A percentile compares a stretch with the other conserved stretches of the same genome.
Evolutionary conservation across 345 rosid genomes (phyloP).

Genomic region (Syzygium aromaticum): DNA sequence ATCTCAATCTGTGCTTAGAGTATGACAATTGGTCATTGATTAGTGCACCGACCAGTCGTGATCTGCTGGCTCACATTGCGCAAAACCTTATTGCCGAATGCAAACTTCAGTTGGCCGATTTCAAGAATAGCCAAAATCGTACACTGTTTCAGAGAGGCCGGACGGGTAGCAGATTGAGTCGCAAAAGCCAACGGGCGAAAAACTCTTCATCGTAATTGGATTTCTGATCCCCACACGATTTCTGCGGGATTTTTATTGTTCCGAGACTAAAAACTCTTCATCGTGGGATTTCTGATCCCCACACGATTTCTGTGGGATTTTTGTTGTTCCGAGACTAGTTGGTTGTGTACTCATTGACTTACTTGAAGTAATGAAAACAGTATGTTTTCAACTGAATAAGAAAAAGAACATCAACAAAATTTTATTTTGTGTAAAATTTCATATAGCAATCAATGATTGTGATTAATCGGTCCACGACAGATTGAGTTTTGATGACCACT

Average conservation of each 20-base stretch:
- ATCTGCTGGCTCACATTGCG: background rate
- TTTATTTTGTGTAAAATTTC: background rate
- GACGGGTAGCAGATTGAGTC: background rate
- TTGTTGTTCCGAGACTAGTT: no score
- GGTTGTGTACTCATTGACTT: no score
- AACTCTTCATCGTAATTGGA: background rate
- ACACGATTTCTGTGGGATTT: no score
- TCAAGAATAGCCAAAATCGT: background rate
- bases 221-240: no score
- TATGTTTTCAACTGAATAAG: no score
- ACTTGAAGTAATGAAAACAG: no score
- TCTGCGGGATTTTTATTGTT: no score
- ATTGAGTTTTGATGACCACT: background rate
- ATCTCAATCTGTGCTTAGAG: no score
- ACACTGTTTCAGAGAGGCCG: background rate
- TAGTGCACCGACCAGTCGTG: background rate
- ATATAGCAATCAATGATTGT: background rate
- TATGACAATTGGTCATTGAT: no score
- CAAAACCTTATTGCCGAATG: background rate
- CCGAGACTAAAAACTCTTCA: background rate
- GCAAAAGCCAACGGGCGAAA: background rate
- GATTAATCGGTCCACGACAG: background rate
- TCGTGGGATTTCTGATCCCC: no score
- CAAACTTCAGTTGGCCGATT: background rate
- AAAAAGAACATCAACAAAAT: background rate